These are phyloP conservation scores for Trichoderma cornu-damae DNA, from an alignment of 2,329 filamentous ascomycete genomes.

Conservation along the genomic window DNA sequence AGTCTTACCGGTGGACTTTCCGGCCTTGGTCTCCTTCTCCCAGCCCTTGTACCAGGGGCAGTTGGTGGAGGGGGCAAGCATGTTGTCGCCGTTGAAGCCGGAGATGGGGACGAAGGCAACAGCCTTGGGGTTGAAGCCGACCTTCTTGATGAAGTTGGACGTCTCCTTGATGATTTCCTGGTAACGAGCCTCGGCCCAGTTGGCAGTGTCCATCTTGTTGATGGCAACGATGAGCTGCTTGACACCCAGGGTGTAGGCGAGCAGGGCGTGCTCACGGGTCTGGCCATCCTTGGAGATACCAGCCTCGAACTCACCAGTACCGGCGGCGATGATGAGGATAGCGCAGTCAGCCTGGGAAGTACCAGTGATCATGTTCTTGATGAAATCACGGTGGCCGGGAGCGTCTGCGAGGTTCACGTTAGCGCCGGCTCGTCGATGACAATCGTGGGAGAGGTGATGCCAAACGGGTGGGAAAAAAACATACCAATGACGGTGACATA, in stretches of 20 bases:
- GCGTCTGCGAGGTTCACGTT: constrained; percentile 56
- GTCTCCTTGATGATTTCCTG: constrained; percentile 99
- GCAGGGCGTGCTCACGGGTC: constrained; percentile 99
- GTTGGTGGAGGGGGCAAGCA: constrained; percentile 85
- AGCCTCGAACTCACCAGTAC: constrained; percentile 99
- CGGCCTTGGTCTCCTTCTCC: constrained; percentile 92
- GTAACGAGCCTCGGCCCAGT: constrained; percentile 96
- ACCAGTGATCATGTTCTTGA: constrained; percentile 99
- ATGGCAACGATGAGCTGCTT: constrained; percentile 99
- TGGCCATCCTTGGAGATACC: constrained; percentile 99
- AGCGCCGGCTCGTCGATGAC: background rate
- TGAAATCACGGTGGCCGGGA: constrained; percentile 99
- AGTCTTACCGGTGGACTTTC: constrained; percentile 88
- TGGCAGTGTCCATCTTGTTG: constrained; percentile 99
- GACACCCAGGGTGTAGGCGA: constrained; percentile 99
- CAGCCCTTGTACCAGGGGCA: constrained; percentile 99
- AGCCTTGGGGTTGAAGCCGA: constrained; percentile 99
- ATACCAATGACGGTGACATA: constrained; percentile 95
- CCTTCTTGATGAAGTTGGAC: constrained; percentile 99
- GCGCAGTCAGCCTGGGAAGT: constrained; percentile 99
- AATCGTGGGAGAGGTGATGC: background rate
- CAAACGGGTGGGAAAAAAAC: constrained; percentile 30
- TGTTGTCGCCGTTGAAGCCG: constrained; percentile 99
- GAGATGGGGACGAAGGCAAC: constrained; percentile 99
- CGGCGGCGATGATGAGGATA: constrained; percentile 99